Percentiles rank a stretch among this genome's conserved stretches.
Evolutionary conservation across 345 rosid genomes (phyloP).

Genomic region (Eucalyptus marginata): DNA sequence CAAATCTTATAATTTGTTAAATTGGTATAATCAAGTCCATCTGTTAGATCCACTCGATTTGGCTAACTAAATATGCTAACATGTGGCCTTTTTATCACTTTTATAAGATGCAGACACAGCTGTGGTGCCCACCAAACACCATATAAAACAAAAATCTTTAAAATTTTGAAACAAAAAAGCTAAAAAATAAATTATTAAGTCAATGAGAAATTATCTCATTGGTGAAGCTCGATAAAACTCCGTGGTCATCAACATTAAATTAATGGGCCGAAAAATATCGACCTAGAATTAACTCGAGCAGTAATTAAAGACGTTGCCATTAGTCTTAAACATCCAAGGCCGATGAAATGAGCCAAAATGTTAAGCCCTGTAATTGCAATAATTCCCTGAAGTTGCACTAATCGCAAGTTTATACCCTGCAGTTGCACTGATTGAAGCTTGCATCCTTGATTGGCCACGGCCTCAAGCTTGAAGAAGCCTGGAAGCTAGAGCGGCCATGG

Average conservation of each 20-base stretch:
- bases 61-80: neutral
- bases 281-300: neutral
- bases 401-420: neutral
- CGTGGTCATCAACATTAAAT: neutral
- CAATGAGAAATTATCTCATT: neutral
- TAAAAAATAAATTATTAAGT: neutral
- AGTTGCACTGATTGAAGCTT: neutral
- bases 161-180: neutral
- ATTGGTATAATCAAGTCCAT: rapidly evolving
- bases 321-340: neutral
- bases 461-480: neutral
- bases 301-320: neutral
- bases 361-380: neutral
- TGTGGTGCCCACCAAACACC: neutral
- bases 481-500: neutral
- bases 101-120: rapidly evolving
- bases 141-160: neutral
- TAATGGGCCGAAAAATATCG: neutral
- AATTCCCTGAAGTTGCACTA: neutral
- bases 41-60: rapidly evolving
- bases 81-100: neutral
- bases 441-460: neutral
- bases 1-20: rapidly evolving
- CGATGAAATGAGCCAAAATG: neutral
- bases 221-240: neutral